These are phyloP conservation scores for Ustilago vetiveriae DNA, from an alignment of 1,284 basidiomycete species.

Conservation along the genomic window DNA sequence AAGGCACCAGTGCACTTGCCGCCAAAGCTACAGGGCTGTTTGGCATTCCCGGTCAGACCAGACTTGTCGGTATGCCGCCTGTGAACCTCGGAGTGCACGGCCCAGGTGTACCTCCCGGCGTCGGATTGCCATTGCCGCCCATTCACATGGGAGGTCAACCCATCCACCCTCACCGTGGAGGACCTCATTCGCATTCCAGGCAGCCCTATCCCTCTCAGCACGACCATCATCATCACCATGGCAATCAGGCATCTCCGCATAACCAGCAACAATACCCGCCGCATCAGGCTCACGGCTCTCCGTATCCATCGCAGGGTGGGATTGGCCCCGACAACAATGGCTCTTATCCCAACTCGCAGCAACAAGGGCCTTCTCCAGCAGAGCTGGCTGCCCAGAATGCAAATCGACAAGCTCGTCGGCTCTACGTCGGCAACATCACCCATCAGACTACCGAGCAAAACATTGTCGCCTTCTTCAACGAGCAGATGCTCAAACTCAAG, in stretches of 20 bases:
- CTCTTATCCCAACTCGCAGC: conserved; percentile 4
- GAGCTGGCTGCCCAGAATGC: conserved; percentile 30
- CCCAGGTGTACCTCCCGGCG: conserved; percentile 41
- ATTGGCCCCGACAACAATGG: conserved; percentile 11
- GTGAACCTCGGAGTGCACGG: conserved; percentile 42
- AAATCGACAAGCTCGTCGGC: conserved; percentile 83
- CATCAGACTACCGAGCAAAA: conserved; percentile 89
- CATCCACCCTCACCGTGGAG: conserved; percentile 32
- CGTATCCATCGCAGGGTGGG: conserved; percentile 6
- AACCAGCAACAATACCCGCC: conserved; percentile 13
- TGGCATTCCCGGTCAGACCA: conserved; percentile 88
- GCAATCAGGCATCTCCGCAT: conserved; percentile 5
- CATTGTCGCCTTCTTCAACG: conserved; percentile 90
- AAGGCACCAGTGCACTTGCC: conserved; percentile 90
- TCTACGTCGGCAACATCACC: conserved; percentile 95
- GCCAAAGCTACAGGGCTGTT: conserved; percentile 97
- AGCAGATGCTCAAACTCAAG: conserved; percentile 83
- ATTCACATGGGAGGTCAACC: conserved; percentile 71
- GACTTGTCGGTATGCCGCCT: conserved; percentile 73
- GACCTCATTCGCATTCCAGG: conserved; percentile 19
- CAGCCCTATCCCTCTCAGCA: conserved; percentile 22
- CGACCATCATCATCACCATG: conserved; percentile 4
- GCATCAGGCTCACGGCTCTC: conserved; percentile 17
- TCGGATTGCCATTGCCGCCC: conserved; percentile 73
- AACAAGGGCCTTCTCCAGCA: conserved; percentile 12